Evolutionary conservation across 2,329 filamentous ascomycete species (phyloP), one percentile per base, ranked within the genome.

Genomic region (Microsporum canis): DNA sequence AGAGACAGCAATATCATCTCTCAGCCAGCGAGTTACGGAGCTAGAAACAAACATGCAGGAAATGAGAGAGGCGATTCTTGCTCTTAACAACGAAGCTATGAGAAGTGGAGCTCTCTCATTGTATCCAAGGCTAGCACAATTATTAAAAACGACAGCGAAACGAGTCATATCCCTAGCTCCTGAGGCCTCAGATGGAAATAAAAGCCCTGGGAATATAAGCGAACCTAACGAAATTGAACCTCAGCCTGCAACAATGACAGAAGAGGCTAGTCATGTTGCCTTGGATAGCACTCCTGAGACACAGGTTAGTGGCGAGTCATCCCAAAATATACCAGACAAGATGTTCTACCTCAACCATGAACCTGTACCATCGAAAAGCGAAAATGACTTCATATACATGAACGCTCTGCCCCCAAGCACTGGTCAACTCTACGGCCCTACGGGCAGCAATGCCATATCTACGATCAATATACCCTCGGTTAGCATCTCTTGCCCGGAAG

Each of bases 1-100:
- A 74, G 91, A 95, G 70, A 86, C 82, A 27, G 87, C 88, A 5
- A 91, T 95, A 60, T 81, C 84, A 29, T 84, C 83, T 1, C 79
- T 95, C 5, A 87, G 90, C 70, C 80, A 83, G 62, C 81, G 85
- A 64, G 88, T 92, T 34, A 77, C 84, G 61, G 81, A 84, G 36
- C 80, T 95, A 23, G 82, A 86, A 61, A 78, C 79, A 12, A 83
- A 82, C 27, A 87, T 91, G 63, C 82, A 88, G 61, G 82, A 87
- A 66, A 89, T 95, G 85, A 86, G 83, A 73, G 84, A 80, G 58
- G 82, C 84, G 0, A 91, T 95, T 66, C 76, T 84, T 65, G 79
- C 77, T 36, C 81, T 92, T 29, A 84, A 88, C 64, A 82, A 88
- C 64, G 81, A 81, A 43, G 80, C 83, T 1, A 69, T 84, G 27